A percentile compares a stretch with the other conserved stretches of the same genome.
Evolutionary conservation across 1,139 yeast species (phyloP).

Genomic region (Scheffersomyces stambukii): DNA sequence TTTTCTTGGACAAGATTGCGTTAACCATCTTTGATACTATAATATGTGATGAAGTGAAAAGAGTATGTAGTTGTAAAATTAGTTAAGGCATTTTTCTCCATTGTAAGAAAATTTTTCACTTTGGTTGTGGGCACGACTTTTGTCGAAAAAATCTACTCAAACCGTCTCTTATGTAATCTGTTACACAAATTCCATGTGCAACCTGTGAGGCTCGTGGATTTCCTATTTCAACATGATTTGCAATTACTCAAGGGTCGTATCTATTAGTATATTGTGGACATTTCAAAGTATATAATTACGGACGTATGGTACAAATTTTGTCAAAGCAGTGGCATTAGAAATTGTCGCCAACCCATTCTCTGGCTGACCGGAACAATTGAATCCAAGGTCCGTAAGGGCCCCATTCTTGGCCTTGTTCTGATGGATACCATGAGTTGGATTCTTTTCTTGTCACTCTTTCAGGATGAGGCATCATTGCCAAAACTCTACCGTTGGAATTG

Average conservation of each 20-base stretch:
- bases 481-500: slow-evolving; percentile 87
- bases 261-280: background rate
- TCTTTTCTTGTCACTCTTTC: slow-evolving; percentile 90
- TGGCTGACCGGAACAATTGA: slow-evolving; percentile 85
- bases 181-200: background rate
- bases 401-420: slow-evolving; percentile 59
- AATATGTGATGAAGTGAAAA: slow-evolving; percentile 1
- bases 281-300: background rate
- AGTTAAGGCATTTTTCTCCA: slow-evolving; percentile 1
- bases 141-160: too few relatives aligned
- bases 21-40: slow-evolving; percentile 25
- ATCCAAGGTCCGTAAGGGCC: slow-evolving; percentile 92
- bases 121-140: slow-evolving; percentile 1
- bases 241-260: too few relatives aligned
- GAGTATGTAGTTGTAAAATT: slow-evolving; percentile 1
- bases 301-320: background rate
- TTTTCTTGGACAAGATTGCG: slow-evolving; percentile 74
- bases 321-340: slow-evolving; percentile 4
- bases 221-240: too few relatives aligned
- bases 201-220: too few relatives aligned
- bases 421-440: slow-evolving; percentile 89
- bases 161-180: background rate
- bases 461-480: slow-evolving; percentile 99
- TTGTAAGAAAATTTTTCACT: slow-evolving; percentile 2
- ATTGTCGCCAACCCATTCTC: slow-evolving; percentile 79